Base-by-base conservation (phyloP, 192 early-diverging fungal species). In the Mortierella claussenii region DNA sequence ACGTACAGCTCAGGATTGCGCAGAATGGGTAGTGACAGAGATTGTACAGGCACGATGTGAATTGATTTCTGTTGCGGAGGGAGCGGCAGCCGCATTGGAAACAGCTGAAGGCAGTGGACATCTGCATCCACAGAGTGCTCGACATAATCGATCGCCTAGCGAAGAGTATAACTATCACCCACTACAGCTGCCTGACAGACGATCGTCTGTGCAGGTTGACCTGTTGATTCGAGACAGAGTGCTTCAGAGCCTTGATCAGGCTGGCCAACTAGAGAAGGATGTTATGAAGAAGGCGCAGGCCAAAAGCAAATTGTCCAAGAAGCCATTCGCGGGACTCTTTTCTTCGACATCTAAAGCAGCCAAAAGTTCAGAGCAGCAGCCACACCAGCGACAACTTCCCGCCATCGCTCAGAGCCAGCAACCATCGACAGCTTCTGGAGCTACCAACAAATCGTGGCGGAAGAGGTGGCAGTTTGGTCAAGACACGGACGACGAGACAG, bases 121-220 rank as follows among this genome's bases (percentile, higher is more conserved):
- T 30, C 31, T 24, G n/a, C 46, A 53, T 5, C 28, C 24, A 9
- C 31, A 5, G 10, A 34, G 26, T 2, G 15, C 59, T n/a, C 54
- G 30, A 15, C 71, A 65, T 24, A 32, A 34, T 5, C 48, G 62
- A 3, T 65, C 71, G 3, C 71, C 71, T 0, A 75, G 71, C 40
- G 71, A 75, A 45, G 71, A 75, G 43, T 75, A 75, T 45, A 65
- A 71, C 27, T 71, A 71, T 27, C 60, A 54, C 8, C 64, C 69
- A 1, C 69, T 60, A 9, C n/a, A 32, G 21, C 46, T 51, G 15
- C 17, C 23, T 0, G 49, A n/a, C n/a, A n/a, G 49, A 0, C 49
- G 34, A 3, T 44, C 55, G 0, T 43, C 34, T 23, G 70, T 75
- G 12, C 71, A 75, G 23, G 57, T 75, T 2, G 71, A 75, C 33